These are phyloP conservation scores for Populus hybrid DNA, from an alignment of 441 rosid genomes.

Conservation along the genomic window DNA sequence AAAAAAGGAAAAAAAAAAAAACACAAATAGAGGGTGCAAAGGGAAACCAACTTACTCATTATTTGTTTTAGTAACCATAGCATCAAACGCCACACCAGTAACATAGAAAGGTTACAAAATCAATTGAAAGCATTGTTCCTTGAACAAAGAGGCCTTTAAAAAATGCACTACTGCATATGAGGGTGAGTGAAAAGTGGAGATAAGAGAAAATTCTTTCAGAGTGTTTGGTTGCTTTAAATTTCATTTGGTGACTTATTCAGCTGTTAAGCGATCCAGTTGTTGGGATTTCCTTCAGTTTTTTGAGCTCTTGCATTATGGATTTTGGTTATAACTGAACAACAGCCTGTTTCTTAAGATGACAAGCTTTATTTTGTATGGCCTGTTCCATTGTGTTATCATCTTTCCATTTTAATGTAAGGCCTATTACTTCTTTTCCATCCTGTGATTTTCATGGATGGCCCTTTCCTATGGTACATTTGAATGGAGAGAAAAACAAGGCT, in stretches of 20 bases:
- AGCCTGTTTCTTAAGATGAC: not conserved
- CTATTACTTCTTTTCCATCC: not conserved
- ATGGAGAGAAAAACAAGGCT: not conserved
- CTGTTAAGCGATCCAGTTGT: not conserved
- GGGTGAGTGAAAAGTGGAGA: too few species aligned
- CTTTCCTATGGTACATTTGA: not conserved
- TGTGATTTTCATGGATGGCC: not conserved
- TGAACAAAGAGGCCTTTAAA: slow-evolving; percentile 8
- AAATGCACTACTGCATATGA: not conserved
- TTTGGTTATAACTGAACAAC: not conserved
- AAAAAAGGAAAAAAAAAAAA: not conserved
- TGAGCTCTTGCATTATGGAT: not conserved
- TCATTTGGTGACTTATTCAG: not conserved
- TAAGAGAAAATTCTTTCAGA: too few species aligned
- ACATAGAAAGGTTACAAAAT: not conserved
- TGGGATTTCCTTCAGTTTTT: not conserved
- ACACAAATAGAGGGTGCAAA: not conserved
- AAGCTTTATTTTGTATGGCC: not conserved
- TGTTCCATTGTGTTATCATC: not conserved
- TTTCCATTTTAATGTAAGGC: not conserved
- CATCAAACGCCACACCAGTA: not conserved
- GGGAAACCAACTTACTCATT: not conserved
- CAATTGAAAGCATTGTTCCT: slow-evolving; percentile 6
- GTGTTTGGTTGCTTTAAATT: not conserved
- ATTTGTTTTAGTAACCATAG: not conserved